Percentiles rank a stretch among this genome's conserved stretches.
These are phyloP conservation scores for Chaetomium sp. DNA, from an alignment of 2,329 filamentous ascomycete genomes.

Conservation along the genomic window DNA sequence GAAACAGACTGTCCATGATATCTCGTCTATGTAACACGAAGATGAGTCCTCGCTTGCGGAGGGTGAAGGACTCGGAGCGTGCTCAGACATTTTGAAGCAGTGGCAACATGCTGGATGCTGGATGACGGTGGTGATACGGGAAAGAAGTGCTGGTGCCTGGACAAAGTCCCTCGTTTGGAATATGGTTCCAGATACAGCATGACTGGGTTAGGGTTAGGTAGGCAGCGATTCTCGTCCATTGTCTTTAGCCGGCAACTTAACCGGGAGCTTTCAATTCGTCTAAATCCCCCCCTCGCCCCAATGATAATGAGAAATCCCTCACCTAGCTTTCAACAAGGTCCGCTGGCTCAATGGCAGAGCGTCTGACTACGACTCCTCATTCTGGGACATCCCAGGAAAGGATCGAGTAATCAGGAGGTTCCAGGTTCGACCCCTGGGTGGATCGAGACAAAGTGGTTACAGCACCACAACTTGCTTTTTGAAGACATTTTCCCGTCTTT, in stretches of 20 bases:
- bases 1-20: too few relatives aligned
- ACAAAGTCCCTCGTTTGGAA: too few relatives aligned
- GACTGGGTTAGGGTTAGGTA: too few relatives aligned
- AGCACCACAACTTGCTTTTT: neutral
- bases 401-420: conserved; percentile 20
- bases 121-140: too few relatives aligned
- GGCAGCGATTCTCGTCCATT: too few relatives aligned
- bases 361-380: conserved; percentile 17
- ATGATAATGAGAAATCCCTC: neutral
- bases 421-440: conserved; percentile 25
- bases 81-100: too few relatives aligned
- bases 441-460: neutral
- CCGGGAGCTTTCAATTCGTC: neutral
- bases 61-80: too few relatives aligned
- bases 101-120: too few relatives aligned
- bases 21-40: too few relatives aligned
- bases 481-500: neutral
- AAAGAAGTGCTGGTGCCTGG: too few relatives aligned
- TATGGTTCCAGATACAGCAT: too few relatives aligned
- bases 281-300: neutral
- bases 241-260: neutral
- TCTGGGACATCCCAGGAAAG: neutral
- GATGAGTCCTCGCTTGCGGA: too few relatives aligned
- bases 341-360: conserved; percentile 23
- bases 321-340: neutral